phyloP scores from a whole-genome alignment of 2,329 filamentous ascomycete genomes.

The Venturia oleaginea region DNA sequence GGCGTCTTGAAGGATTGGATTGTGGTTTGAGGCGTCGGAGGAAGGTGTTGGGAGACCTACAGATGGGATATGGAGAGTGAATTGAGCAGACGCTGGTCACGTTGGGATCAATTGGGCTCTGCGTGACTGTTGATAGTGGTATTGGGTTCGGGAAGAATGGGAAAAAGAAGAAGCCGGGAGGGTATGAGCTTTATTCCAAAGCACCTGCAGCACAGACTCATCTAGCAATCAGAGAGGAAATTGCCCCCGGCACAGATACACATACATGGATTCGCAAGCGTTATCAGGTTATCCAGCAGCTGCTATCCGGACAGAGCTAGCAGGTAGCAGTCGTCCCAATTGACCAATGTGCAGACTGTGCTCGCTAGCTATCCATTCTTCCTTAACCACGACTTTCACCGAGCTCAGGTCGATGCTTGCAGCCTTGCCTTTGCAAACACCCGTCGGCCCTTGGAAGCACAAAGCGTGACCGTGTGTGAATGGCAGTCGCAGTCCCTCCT shows the following conservation, averaged over 20 bases:
- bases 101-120: background rate
- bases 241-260: conserved; percentile 1
- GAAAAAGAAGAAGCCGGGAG: background rate
- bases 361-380: background rate
- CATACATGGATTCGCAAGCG: background rate
- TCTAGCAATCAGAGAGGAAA: background rate
- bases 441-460: background rate
- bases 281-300: background rate
- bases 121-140: conserved; percentile 5
- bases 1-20: background rate
- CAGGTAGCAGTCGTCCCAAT: background rate
- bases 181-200: background rate
- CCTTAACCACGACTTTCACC: no score
- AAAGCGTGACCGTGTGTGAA: background rate
- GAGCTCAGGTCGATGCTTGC: no score
- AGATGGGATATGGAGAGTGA: background rate
- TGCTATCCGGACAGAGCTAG: background rate
- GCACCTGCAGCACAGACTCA: background rate
- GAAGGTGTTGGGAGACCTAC: background rate
- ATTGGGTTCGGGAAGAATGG: background rate
- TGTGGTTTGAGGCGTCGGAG: background rate
- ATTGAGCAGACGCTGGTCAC: background rate
- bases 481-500: background rate
- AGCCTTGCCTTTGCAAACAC: background rate
- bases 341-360: background rate